Percentiles rank a stretch among this genome's conserved stretches.
Conservation (phyloP, 2,329 filamentous ascomycete genomes). For the Diaporthe ampelina region DNA sequence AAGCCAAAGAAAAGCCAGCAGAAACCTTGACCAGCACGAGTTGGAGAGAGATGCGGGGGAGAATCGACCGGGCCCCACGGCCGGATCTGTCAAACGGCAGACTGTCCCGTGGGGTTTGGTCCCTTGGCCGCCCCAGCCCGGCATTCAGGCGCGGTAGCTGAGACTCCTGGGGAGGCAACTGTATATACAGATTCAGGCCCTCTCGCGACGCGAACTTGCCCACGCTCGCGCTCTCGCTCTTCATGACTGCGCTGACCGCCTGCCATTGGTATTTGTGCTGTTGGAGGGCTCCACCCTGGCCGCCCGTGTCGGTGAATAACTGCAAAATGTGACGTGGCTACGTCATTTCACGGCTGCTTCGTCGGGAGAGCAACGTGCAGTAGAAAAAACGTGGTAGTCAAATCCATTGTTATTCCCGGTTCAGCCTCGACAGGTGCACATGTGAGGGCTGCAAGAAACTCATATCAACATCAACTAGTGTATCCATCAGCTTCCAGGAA, state of each 20-base stretch:
- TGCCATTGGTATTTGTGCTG: neutral
- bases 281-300: neutral
- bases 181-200: neutral
- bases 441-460: neutral
- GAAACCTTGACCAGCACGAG: no score
- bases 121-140: conserved; percentile 25
- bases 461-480: no score
- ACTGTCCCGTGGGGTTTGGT: conserved; percentile 17
- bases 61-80: neutral
- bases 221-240: conserved; percentile 24
- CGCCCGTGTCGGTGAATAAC: neutral
- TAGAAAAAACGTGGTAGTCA: neutral
- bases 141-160: conserved; percentile 17
- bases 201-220: conserved; percentile 13
- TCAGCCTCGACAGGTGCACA: neutral
- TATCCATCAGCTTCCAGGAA: no score
- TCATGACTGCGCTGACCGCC: neutral
- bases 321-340: neutral
- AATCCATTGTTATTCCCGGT: neutral
- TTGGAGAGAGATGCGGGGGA: neutral
- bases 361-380: neutral
- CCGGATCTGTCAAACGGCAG: conserved; percentile 8
- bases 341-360: neutral
- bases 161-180: neutral
- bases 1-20: neutral